Evolutionary conservation across 1,139 yeast species (phyloP).

Genomic region (Hansenula lynferdii): DNA sequence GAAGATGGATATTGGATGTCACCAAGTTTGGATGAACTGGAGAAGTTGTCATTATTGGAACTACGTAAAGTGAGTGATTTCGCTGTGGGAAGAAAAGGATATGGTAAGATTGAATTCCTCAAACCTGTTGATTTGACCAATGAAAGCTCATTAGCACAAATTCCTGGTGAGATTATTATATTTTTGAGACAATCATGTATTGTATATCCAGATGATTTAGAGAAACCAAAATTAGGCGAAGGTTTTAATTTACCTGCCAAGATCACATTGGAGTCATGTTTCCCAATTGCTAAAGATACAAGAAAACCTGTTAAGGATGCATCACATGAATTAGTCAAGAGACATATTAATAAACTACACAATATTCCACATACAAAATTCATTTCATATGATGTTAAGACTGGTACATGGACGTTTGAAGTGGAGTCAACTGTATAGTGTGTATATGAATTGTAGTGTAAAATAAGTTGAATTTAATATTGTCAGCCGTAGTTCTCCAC

Average conservation of each 20-base stretch:
- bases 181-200: constrained; percentile 60
- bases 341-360: constrained; percentile 67
- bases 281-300: constrained; percentile 69
- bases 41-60: constrained; percentile 54
- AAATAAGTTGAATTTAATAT: no score
- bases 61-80: constrained; percentile 62
- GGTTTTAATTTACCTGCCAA: constrained; percentile 78
- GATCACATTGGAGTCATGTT: constrained; percentile 73
- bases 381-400: constrained; percentile 67
- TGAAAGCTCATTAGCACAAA: constrained; percentile 50
- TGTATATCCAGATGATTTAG: constrained; percentile 67
- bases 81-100: constrained; percentile 74
- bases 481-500: background rate
- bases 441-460: no score
- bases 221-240: constrained; percentile 65
- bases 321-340: constrained; percentile 62
- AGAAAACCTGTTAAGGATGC: constrained; percentile 76
- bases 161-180: constrained; percentile 60
- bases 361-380: constrained; percentile 56
- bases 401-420: constrained; percentile 80
- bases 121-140: constrained; percentile 80
- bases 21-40: constrained; percentile 65
- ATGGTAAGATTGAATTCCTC: constrained; percentile 72
- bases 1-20: constrained; percentile 85
- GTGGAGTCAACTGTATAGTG: constrained; percentile 31